Conservation (phyloP, 2,329 filamentous ascomycete genomes). For the Colletotrichum musicola region DNA sequence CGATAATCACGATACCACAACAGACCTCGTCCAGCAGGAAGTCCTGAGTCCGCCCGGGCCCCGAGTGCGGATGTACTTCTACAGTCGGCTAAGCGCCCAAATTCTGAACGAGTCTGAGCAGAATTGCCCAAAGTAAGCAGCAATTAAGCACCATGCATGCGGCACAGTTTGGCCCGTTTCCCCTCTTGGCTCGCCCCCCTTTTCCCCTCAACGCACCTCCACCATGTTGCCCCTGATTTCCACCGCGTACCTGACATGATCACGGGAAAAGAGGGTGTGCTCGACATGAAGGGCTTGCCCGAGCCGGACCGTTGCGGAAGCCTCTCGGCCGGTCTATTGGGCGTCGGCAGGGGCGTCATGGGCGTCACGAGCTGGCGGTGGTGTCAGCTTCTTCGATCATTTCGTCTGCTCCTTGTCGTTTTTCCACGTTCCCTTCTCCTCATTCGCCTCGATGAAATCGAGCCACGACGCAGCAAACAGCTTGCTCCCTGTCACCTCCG, state of each 20-base stretch:
- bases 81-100: slow-evolving; percentile 11
- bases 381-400: neutral
- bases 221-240: slow-evolving; percentile 1
- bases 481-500: neutral
- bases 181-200: slow-evolving; percentile 12
- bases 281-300: slow-evolving; percentile 8
- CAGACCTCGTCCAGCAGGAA: no score
- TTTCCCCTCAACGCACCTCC: neutral
- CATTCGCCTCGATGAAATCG: neutral
- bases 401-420: neutral
- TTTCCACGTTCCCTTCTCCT: neutral
- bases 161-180: slow-evolving; percentile 16
- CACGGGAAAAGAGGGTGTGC: slow-evolving; percentile 2
- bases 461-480: neutral
- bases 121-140: neutral
- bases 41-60: no score
- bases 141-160: slow-evolving; percentile 16
- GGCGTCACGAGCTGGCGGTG: neutral
- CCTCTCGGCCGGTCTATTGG: slow-evolving; percentile 1
- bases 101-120: slow-evolving; percentile 10
- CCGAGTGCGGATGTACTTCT: slow-evolving; percentile 14
- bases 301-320: slow-evolving; percentile 9
- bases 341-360: slow-evolving; percentile 20
- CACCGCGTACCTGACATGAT: neutral
- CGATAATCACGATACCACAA: no score